A percentile compares a stretch with the other conserved stretches of the same genome.
Conservation (phyloP, 352 stramenopile species). For the Phytopythium montanum region DNA sequence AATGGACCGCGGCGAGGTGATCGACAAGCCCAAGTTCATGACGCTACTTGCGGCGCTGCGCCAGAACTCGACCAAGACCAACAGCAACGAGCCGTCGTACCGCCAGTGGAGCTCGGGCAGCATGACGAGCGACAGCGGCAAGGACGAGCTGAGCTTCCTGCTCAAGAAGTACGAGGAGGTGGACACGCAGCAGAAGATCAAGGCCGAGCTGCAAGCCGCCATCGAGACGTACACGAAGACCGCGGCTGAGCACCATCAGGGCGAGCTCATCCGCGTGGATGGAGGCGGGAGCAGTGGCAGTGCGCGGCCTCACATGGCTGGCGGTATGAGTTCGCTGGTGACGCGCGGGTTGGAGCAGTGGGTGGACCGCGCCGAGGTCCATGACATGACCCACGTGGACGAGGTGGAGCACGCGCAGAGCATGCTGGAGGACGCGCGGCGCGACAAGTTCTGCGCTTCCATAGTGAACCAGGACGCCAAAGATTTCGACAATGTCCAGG, state of each 20-base stretch:
- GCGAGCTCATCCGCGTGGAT: conserved; percentile 7
- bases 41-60: conserved; percentile 43
- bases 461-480: conserved; percentile 58
- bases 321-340: conserved; percentile 21
- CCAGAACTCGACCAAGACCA: conserved; percentile 21
- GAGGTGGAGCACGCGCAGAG: conserved; percentile 72
- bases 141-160: conserved; percentile 70
- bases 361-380: conserved; percentile 60
- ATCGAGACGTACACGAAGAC: conserved; percentile 31
- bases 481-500: conserved; percentile 56
- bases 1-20: conserved; percentile 40
- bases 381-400: conserved; percentile 68
- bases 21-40: conserved; percentile 47
- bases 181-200: conserved; percentile 46
- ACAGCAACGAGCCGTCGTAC: conserved; percentile 9
- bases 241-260: conserved; percentile 25
- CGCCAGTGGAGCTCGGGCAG: conserved; percentile 27
- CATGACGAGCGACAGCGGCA: conserved; percentile 31
- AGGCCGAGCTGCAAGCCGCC: conserved; percentile 37
- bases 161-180: conserved; percentile 67
- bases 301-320: conserved; percentile 4
- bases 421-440: conserved; percentile 57
- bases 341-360: conserved; percentile 53
- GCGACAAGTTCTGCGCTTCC: conserved; percentile 57
- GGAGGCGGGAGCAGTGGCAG: not conserved